Evolutionary conservation across 306 rosid genomes (phyloP).

Genomic region (Sphenostylis stenocarpa): DNA sequence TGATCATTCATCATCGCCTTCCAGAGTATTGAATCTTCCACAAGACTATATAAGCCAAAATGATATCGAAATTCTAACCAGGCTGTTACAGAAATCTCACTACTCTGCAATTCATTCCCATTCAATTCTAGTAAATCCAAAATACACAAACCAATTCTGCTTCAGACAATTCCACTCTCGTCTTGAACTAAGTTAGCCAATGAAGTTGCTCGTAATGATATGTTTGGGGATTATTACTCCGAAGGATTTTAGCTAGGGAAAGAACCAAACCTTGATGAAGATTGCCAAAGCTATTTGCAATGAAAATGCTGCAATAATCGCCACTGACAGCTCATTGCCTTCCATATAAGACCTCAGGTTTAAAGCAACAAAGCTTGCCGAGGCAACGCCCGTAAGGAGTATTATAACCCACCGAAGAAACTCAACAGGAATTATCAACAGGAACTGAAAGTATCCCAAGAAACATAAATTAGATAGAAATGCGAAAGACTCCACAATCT

Average conservation of each 20-base stretch:
- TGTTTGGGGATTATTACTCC: slow-evolving; percentile 21
- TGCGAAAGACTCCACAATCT: slow-evolving; percentile 1
- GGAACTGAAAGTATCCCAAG: slow-evolving; percentile 62
- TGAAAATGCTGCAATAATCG: slow-evolving; percentile 68
- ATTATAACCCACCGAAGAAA: slow-evolving; percentile 79
- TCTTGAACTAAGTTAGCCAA: slow-evolving; percentile 12
- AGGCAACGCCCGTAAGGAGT: slow-evolving; percentile 64
- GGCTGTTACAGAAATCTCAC: slow-evolving; percentile 18
- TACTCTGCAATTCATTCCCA: slow-evolving; percentile 2
- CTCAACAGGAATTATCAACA: slow-evolving; percentile 85
- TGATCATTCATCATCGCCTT: slow-evolving; percentile 5
- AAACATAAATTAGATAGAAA: slow-evolving; percentile 33
- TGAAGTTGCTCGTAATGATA: slow-evolving; percentile 8
- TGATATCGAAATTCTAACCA: slow-evolving; percentile 1
- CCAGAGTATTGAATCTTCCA: slow-evolving; percentile 29
- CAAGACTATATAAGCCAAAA: slow-evolving; percentile 12
- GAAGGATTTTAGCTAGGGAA: slow-evolving; percentile 52
- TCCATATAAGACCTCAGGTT: slow-evolving; percentile 66
- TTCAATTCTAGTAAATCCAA: slow-evolving; percentile 37
- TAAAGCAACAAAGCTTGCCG: slow-evolving; percentile 82
- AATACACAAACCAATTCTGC: slow-evolving; percentile 29
- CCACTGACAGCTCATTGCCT: slow-evolving; percentile 57
- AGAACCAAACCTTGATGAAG: slow-evolving; percentile 98
- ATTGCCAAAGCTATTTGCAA: slow-evolving; percentile 88
- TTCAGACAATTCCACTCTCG: slow-evolving; percentile 22